Evolutionary conservation across 495 filamentous ascomycete genomes (phyloP).

Genomic region (Aspergillus affinis): DNA sequence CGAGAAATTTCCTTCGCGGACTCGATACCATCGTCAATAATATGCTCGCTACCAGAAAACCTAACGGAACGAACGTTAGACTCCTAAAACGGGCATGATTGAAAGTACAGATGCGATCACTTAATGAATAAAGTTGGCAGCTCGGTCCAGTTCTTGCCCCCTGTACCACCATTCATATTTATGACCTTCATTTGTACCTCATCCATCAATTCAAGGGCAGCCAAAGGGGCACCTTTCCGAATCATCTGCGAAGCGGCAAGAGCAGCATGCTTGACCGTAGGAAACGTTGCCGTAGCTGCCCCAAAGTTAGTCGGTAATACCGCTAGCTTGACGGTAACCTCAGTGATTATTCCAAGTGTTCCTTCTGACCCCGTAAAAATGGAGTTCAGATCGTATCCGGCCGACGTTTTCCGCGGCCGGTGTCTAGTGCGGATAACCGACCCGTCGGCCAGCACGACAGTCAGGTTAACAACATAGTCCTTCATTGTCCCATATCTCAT

Average conservation of each 20-base stretch:
- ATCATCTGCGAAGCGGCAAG: conserved; percentile 76
- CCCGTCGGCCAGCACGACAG: conserved; percentile 83
- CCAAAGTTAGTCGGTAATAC: no score
- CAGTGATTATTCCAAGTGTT: conserved; percentile 79
- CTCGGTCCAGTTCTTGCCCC: conserved; percentile 70
- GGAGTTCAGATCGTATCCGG: conserved; percentile 78
- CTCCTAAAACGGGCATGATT: no score
- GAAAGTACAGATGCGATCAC: conserved; percentile 43
- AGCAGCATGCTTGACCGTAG: conserved; percentile 67
- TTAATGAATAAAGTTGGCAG: conserved; percentile 86
- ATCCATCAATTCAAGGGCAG: conserved; percentile 78
- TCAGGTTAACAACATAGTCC: conserved; percentile 83
- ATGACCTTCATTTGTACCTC: conserved; percentile 86
- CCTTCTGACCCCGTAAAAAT: conserved; percentile 83
- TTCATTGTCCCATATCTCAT: conserved; percentile 88
- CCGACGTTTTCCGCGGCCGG: conserved; percentile 59
- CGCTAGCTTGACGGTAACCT: conserved; percentile 69
- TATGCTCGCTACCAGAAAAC: conserved; percentile 66
- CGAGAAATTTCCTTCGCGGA: no score
- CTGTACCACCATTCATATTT: conserved; percentile 67
- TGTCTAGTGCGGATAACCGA: conserved; percentile 72
- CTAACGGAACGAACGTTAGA: conserved; percentile 18
- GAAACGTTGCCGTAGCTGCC: conserved; percentile 54
- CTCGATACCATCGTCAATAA: no score
- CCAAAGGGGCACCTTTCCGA: conserved; percentile 73